phyloP scores from a whole-genome alignment of 1,139 yeast species.

The Kluyveromyces sp. region DNA sequence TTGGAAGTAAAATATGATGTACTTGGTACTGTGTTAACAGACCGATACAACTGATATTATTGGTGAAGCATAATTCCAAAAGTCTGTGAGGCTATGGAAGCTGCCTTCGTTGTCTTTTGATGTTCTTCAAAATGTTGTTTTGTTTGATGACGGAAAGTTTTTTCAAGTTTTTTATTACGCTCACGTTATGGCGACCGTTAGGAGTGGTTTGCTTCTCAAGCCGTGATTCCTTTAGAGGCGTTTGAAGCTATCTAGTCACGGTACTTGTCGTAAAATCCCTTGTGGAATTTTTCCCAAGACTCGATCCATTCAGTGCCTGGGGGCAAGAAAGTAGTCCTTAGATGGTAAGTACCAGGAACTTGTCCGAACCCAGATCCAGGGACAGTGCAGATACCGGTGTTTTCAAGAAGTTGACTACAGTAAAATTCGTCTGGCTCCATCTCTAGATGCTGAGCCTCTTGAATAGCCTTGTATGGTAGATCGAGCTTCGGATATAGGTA shows the following conservation, averaged over 20 bases:
- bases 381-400: conserved; percentile 94
- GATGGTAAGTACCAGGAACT: conserved; percentile 76
- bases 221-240: too few species aligned
- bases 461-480: conserved; percentile 55
- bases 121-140: neutral
- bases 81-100: too few species aligned
- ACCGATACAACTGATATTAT: neutral
- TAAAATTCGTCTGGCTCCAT: conserved; percentile 77
- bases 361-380: conserved; percentile 98
- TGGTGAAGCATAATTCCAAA: too few species aligned
- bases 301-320: conserved; percentile 89
- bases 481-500: conserved; percentile 79
- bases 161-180: neutral
- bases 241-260: conserved; percentile 19
- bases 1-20: neutral
- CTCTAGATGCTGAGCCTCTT: conserved; percentile 49
- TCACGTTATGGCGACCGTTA: too few species aligned
- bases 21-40: neutral
- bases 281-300: conserved; percentile 71
- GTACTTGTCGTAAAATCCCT: conserved; percentile 56
- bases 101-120: too few species aligned
- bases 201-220: too few species aligned
- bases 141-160: neutral
- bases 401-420: conserved; percentile 72
- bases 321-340: conserved; percentile 92